These are phyloP conservation scores for Ceratobasidium sp. DNA, from an alignment of 1,284 basidiomycete species.

Conservation along the genomic window DNA sequence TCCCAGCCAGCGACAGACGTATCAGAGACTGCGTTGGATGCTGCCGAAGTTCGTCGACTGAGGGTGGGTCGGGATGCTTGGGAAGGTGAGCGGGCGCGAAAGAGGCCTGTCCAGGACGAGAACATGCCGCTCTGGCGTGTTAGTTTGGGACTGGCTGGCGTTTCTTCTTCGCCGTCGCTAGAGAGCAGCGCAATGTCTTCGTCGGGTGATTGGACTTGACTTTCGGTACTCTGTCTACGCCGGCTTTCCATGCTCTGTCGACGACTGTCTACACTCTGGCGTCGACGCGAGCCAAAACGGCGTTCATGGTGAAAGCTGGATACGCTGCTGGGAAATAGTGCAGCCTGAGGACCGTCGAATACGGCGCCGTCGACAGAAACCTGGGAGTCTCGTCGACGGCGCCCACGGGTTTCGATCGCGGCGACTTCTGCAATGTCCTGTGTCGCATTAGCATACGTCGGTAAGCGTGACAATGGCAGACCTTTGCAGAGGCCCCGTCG, in stretches of 20 bases:
- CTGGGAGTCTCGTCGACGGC: conserved; percentile 70
- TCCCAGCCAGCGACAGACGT: conserved; percentile 46
- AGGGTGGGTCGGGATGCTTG: conserved; percentile 49
- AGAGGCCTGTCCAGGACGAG: conserved; percentile 77
- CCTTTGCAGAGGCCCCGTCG: conserved; percentile 65
- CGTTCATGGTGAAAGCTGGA: conserved; percentile 76
- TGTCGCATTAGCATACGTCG: conserved; percentile 49
- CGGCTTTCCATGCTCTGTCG: conserved; percentile 42
- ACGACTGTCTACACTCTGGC: conserved; percentile 33
- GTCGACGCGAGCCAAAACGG: conserved; percentile 52
- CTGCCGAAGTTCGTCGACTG: conserved; percentile 44
- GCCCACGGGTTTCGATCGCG: conserved; percentile 47
- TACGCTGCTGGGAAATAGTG: conserved; percentile 73
- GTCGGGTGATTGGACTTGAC: conserved; percentile 48
- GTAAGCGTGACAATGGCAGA: not conserved
- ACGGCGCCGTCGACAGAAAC: conserved; percentile 67
- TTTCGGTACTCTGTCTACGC: conserved; percentile 58
- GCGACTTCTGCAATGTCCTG: conserved; percentile 70
- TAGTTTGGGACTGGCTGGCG: conserved; percentile 63
- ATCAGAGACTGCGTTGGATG: conserved; percentile 39
- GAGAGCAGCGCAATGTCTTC: conserved; percentile 37
- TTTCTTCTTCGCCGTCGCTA: conserved; percentile 53
- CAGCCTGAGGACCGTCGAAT: conserved; percentile 78
- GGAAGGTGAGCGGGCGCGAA: conserved; percentile 73
- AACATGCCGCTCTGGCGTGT: conserved; percentile 55